A percentile compares a stretch with the other conserved stretches of the same genome.
These are phyloP conservation scores for Pyricularia sp. DNA, from an alignment of 2,329 filamentous ascomycete genomes.

Conservation along the genomic window DNA sequence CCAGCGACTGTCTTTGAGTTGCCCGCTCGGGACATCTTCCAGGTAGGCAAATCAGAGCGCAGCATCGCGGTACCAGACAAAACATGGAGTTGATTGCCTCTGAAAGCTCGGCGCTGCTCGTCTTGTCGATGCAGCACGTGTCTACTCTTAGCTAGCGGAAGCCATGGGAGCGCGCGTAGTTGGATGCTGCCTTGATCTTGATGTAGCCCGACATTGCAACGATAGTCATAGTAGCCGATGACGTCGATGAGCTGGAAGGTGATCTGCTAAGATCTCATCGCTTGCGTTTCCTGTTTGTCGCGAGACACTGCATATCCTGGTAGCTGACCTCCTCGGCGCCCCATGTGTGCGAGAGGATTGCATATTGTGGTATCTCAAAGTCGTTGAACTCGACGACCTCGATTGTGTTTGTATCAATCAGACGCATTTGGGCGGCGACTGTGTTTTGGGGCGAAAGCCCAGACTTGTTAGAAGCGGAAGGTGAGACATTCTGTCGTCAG, in stretches of 20 bases:
- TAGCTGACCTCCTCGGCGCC: constrained; percentile 16
- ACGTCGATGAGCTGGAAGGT: neutral
- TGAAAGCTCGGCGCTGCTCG: constrained; percentile 5
- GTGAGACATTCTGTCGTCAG: neutral
- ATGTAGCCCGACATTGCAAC: neutral
- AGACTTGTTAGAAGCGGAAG: neutral
- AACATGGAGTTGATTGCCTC: constrained; percentile 8
- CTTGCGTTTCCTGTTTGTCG: neutral
- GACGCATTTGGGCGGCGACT: constrained; percentile 8
- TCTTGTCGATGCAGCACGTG: constrained; percentile 8
- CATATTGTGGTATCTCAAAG: constrained; percentile 16
- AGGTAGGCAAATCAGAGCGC: constrained; percentile 6
- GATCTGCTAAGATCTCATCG: neutral
- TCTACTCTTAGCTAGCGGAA: constrained; percentile 3
- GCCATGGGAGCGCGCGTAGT: neutral
- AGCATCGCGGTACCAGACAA: neutral
- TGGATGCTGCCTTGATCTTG: neutral
- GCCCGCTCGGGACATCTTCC: constrained; percentile 1
- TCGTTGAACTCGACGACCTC: constrained; percentile 6
- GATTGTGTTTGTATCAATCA: constrained; percentile 8
- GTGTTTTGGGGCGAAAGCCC: neutral
- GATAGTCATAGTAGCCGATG: neutral
- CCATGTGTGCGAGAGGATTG: constrained; percentile 23
- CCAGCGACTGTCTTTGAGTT: neutral
- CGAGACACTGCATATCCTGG: constrained; percentile 7